These are phyloP conservation scores for Mucor piriformis DNA, from an alignment of 371 early-diverging fungal species.

Conservation along the genomic window DNA sequence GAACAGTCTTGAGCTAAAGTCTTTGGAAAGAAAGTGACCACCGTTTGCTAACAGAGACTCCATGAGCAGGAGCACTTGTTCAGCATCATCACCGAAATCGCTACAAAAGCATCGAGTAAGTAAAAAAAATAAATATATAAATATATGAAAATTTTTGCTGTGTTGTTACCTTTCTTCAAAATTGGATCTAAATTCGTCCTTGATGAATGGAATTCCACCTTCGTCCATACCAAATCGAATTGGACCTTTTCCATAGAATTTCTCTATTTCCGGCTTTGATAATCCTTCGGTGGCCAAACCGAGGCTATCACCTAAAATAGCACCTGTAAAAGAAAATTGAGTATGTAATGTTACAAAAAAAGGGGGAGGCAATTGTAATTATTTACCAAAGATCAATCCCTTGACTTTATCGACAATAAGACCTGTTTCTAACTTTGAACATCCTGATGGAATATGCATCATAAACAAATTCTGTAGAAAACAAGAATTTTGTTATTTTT, in stretches of 20 bases:
- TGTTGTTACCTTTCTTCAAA: constrained; percentile 54
- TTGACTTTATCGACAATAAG: constrained; percentile 51
- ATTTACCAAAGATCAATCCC: constrained; percentile 52
- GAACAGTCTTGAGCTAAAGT: constrained; percentile 53
- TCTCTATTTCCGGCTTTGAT: constrained; percentile 42
- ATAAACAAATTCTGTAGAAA: constrained; percentile 10
- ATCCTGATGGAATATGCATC: constrained; percentile 53
- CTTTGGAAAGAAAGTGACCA: constrained; percentile 53
- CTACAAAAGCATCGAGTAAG: constrained; percentile 23
- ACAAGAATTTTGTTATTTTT: not conserved
- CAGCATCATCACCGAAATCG: constrained; percentile 73
- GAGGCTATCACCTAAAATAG: constrained; percentile 70
- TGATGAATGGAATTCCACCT: constrained; percentile 40
- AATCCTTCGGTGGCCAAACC: constrained; percentile 74
- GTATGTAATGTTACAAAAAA: constrained; percentile 2
- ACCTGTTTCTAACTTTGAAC: constrained; percentile 40
- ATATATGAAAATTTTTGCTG: not conserved
- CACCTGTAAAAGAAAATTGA: constrained; percentile 41
- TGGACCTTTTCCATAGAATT: constrained; percentile 60
- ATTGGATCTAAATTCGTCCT: constrained; percentile 37
- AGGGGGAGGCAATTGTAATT: not conserved
- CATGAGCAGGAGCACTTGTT: constrained; percentile 63
- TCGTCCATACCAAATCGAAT: constrained; percentile 62
- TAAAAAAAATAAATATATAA: not conserved
- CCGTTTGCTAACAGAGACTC: constrained; percentile 54